Evolutionary conservation across 805 yeast genomes (phyloP).

Genomic region (Starmerella floris): DNA sequence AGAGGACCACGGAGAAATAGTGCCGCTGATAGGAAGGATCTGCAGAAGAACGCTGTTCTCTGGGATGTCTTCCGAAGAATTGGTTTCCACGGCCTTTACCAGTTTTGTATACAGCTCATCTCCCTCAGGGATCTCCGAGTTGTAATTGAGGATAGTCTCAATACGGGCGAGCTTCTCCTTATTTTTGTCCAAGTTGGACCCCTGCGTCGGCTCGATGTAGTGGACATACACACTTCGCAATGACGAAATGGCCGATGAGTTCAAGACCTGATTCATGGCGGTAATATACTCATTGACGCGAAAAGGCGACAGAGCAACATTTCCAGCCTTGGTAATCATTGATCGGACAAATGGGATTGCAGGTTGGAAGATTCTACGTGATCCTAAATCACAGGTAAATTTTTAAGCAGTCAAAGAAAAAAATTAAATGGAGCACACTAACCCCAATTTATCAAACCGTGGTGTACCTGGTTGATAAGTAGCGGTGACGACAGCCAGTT

Average conservation of each 20-base stretch:
- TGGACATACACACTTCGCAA: conserved; percentile 70
- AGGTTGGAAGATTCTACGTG: too few relatives aligned
- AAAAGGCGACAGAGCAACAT: conserved; percentile 76
- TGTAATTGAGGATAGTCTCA: conserved; percentile 58
- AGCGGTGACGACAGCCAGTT: too few relatives aligned
- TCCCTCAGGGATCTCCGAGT: conserved; percentile 43
- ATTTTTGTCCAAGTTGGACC: conserved; percentile 24
- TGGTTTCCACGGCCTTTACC: conserved; percentile 26
- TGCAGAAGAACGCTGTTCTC: conserved; percentile 45
- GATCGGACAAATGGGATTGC: not conserved
- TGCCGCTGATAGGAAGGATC: conserved; percentile 83
- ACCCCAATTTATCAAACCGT: too few relatives aligned
- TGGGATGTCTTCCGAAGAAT: conserved; percentile 17
- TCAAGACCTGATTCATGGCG: conserved; percentile 60
- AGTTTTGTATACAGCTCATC: conserved; percentile 36
- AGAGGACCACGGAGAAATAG: conserved; percentile 98
- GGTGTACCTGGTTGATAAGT: too few relatives aligned
- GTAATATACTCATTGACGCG: conserved; percentile 61
- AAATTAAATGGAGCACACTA: too few relatives aligned
- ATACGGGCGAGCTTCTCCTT: conserved; percentile 32
- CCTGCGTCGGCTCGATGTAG: conserved; percentile 48
- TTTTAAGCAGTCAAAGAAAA: too few relatives aligned
- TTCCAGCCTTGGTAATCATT: conserved; percentile 39
- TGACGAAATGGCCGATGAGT: conserved; percentile 50
- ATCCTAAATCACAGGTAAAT: too few relatives aligned